These are phyloP conservation scores for Pythium volutum DNA, from an alignment of 352 stramenopile species.

Conservation along the genomic window DNA sequence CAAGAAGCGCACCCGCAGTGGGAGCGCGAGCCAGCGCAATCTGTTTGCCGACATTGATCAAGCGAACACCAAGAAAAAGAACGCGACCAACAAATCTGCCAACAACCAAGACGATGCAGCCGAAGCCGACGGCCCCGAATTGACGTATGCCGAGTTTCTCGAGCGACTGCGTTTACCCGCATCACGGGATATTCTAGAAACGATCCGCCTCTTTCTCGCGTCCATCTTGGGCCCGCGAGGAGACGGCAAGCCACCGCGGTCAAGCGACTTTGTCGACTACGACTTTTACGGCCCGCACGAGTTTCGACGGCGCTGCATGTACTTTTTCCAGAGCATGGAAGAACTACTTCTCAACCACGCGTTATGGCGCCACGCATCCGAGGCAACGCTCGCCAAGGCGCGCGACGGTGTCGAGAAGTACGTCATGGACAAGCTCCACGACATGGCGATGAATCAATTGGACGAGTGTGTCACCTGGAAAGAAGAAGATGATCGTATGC, in stretches of 20 bases:
- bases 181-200: constrained; percentile 69
- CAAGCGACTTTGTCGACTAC: constrained; percentile 74
- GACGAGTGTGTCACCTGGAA: constrained; percentile 60
- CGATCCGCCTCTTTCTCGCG: constrained; percentile 70
- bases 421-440: constrained; percentile 87
- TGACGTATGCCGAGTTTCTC: constrained; percentile 80
- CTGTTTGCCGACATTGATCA: constrained; percentile 60
- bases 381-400: constrained; percentile 55
- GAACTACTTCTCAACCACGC: constrained; percentile 52
- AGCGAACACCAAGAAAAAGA: constrained; percentile 22
- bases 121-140: constrained; percentile 34
- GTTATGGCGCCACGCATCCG: constrained; percentile 62
- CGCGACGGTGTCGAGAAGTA: constrained; percentile 90
- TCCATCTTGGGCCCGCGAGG: constrained; percentile 77
- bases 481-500: constrained; percentile 70
- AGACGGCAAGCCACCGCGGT: constrained; percentile 61
- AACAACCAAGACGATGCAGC: constrained; percentile 25
- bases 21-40: constrained; percentile 41
- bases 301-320: constrained; percentile 56
- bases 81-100: constrained; percentile 21
- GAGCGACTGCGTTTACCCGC: constrained; percentile 67
- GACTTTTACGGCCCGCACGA: constrained; percentile 77
- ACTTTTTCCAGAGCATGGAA: constrained; percentile 76
- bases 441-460: constrained; percentile 76
- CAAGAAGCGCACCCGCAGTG: constrained; percentile 4